Evolutionary conservation across 2,329 filamentous ascomycete species (phyloP), one percentile per base, ranked within the genome.

Genomic region (Pestalotiopsis sp.): DNA sequence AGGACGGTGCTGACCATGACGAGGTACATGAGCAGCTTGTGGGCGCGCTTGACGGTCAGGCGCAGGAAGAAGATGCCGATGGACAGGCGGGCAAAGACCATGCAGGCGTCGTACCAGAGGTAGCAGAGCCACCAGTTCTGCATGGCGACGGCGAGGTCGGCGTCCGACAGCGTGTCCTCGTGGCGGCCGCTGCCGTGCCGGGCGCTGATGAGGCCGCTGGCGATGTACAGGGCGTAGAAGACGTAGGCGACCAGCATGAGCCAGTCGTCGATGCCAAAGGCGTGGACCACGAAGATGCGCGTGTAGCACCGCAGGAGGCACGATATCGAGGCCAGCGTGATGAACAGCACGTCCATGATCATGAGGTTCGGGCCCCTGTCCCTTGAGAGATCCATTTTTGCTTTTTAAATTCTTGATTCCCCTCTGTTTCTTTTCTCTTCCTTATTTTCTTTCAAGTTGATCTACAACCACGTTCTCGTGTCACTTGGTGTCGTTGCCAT

Each of bases 1-100:
- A 70, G 36, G 36, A 72, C 67, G 4, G 72, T 72, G 38, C 70
- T 49, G 7, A 65, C 52, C 27, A 71, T 59, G 7, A 68, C 68
- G 31, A 61, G 38, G 62, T 73, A 73, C 23, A 74, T 71, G 65
- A 74, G 70, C 4, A 20, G 67, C 27, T 59, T 63, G 36, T 74
- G 71, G 11, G 66, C 9, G 36, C 65, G 61, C 38, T 69, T 61
- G 14, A 70, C 65, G 5, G 73, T 71, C 20, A 74, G 68, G 23
- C 73, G 73, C 14, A 74, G 65, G 41, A 74, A 68, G 65, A 74
- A 74, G 17, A 71, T 52, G 52, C 69, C 71, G 25, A 74, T 71
- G 4, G 73, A 74, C 13, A 70, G 61, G 27, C 73, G 72, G 11
- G 68, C 69, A 27, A 62, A 27, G 41, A 74, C 70, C 70, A 72